Evolutionary conservation across 1,139 yeast species (phyloP).

Genomic region (Pichia cactophila): DNA sequence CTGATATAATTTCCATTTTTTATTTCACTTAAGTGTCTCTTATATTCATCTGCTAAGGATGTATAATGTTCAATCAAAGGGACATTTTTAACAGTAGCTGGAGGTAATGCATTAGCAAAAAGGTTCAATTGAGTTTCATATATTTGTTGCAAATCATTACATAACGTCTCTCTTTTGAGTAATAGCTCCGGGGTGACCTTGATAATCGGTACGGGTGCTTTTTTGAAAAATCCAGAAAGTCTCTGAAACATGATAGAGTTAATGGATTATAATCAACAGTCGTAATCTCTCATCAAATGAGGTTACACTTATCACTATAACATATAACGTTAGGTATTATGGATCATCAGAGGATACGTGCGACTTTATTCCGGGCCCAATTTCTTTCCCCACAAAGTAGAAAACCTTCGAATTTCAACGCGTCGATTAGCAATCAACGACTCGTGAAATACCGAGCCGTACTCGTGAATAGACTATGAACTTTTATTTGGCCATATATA

Average conservation of each 20-base stretch:
- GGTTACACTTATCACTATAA: background rate
- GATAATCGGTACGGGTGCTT: slow-evolving; percentile 1
- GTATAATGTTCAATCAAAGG: slow-evolving; percentile 10
- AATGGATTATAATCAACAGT: background rate
- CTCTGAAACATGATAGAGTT: slow-evolving; percentile 10
- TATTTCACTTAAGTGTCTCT: slow-evolving; percentile 1
- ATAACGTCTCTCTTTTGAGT: slow-evolving; percentile 7
- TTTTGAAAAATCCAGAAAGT: slow-evolving; percentile 8
- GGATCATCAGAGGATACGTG: too few relatives aligned
- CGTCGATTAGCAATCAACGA: too few relatives aligned
- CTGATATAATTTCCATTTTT: background rate
- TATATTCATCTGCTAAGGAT: slow-evolving; percentile 4
- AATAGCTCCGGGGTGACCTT: slow-evolving; percentile 14
- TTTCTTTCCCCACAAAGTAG: too few relatives aligned
- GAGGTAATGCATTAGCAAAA: slow-evolving; percentile 1
- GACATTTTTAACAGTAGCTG: background rate
- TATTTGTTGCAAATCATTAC: slow-evolving; percentile 7
- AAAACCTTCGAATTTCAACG: too few relatives aligned
- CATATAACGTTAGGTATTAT: too few relatives aligned
- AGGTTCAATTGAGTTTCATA: slow-evolving; percentile 13
- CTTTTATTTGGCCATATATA: too few relatives aligned
- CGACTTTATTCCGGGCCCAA: too few relatives aligned
- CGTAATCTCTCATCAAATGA: too few relatives aligned
- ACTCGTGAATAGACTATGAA: too few relatives aligned
- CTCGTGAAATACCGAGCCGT: too few relatives aligned